Base-by-base conservation (phyloP, 176 grass and related monocot species). In the Metroxylon sagu region DNA sequence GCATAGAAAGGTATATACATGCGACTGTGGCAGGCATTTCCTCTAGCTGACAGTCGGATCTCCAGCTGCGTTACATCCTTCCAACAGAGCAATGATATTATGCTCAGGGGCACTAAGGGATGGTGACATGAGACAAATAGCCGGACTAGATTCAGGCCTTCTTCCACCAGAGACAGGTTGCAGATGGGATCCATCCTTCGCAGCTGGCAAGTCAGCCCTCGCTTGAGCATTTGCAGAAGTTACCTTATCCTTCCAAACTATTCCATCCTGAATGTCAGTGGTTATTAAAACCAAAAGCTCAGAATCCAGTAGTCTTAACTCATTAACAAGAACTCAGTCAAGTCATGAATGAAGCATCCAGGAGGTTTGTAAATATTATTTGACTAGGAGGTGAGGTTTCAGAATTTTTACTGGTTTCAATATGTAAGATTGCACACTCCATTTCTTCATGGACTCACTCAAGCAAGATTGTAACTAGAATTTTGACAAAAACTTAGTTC, bases 191-290 rank as follows among this genome's bases (percentile, higher is more conserved):
- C 78, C 87, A 85, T 97, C 87, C 77, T 82, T 80, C 61, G 91
- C 84, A 0, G 91, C 81, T 0, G 81, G 84, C 65, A 97, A 59
- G 55, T 97, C 92, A 0, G 80, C 68, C 71, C 72, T 86, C 50
- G 71, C 66, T 54, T 73, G 80, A 1, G 65, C 26, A 30, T 80
- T 68, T 17, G 29, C 74, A 54, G 83, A 82, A 73, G 80, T 72
- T 72, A 87, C 80, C 62, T 81, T 87, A 52, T 90, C 86, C 69
- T 87, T 89, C 86, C 91, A 90, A 71, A 79, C 71, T 50, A 74
- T 87, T 49, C 83, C 91, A 77, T 96, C 91, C 91, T 96, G 69
- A 39, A 29, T 29, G 0, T 29, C 3, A 29, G 28, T 29, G 4
- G 28, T 29, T 29, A 29, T 3, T 29, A 5, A 29, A 5, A 29